These are phyloP conservation scores for Hibiscus syriacus DNA, from an alignment of 345 rosid genomes.

Conservation along the genomic window DNA sequence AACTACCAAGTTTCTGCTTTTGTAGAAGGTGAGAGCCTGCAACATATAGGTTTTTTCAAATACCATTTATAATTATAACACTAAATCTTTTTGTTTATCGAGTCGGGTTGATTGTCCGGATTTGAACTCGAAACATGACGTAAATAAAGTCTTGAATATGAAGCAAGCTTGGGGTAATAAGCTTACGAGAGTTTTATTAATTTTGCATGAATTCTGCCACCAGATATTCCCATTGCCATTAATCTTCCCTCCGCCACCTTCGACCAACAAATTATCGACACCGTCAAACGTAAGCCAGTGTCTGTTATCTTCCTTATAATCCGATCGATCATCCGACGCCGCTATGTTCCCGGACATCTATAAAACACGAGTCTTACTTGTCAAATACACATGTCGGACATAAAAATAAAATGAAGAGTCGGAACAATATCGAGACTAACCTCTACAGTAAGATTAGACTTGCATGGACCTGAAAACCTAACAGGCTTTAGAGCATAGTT, in stretches of 20 bases:
- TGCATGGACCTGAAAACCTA: slow-evolving; percentile 69
- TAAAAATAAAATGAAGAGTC: too few species aligned
- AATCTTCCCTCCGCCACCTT: slow-evolving; percentile 52
- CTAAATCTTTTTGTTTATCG: background rate
- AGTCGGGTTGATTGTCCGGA: background rate
- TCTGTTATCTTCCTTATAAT: slow-evolving; percentile 37
- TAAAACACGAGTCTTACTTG: background rate
- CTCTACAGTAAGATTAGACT: slow-evolving; percentile 36
- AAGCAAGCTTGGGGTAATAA: background rate
- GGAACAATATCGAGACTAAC: slow-evolving; percentile 16
- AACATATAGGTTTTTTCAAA: background rate
- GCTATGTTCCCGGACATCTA: slow-evolving; percentile 54
- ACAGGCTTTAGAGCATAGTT: slow-evolving; percentile 40
- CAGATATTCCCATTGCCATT: slow-evolving; percentile 78
- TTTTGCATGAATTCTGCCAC: slow-evolving; percentile 92
- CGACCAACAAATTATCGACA: slow-evolving; percentile 36
- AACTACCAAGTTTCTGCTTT: slow-evolving; percentile 40
- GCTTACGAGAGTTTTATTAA: slow-evolving; percentile 49
- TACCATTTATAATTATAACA: too few species aligned
- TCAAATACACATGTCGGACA: too few species aligned
- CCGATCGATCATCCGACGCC: slow-evolving; percentile 50
- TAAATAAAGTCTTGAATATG: background rate
- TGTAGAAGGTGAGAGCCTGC: slow-evolving; percentile 71
- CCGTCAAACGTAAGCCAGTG: slow-evolving; percentile 54
- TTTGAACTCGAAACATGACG: background rate